Evolutionary conservation across 768 basidiomycete species (phyloP).

Genomic region (Termitomyces sp.): DNA sequence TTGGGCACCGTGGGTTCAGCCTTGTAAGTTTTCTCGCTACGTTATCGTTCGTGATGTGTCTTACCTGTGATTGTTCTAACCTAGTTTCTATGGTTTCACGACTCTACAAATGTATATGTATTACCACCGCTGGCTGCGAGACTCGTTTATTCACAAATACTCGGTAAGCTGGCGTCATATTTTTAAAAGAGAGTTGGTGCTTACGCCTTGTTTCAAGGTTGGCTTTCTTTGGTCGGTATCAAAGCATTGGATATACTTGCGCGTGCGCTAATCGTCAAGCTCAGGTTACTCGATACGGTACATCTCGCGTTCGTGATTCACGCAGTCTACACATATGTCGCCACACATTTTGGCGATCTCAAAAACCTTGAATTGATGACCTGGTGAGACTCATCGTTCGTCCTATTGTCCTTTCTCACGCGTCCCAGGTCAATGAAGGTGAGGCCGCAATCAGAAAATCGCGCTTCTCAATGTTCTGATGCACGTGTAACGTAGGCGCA

Average conservation of each 20-base stretch:
- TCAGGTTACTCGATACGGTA: slow-evolving; percentile 22
- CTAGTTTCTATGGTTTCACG: slow-evolving; percentile 35
- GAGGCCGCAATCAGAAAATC: not conserved
- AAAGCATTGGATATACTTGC: not conserved
- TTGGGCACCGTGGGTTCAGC: slow-evolving; percentile 29
- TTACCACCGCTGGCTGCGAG: slow-evolving; percentile 32
- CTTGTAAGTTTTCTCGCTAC: slow-evolving; percentile 21
- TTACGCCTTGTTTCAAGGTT: slow-evolving; percentile 18
- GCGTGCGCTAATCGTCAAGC: not conserved
- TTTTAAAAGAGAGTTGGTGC: not conserved
- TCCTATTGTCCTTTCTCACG: not conserved
- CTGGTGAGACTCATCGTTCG: slow-evolving; percentile 1
- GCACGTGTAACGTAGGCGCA: slow-evolving; percentile 26
- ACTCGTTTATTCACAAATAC: slow-evolving; percentile 29
- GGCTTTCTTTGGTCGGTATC: slow-evolving; percentile 27
- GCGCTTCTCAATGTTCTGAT: not conserved
- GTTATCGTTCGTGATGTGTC: not conserved
- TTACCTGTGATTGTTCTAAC: not conserved
- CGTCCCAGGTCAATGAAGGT: slow-evolving; percentile 21
- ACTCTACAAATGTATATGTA: slow-evolving; percentile 35
- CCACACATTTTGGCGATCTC: slow-evolving; percentile 20
- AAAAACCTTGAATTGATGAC: slow-evolving; percentile 8
- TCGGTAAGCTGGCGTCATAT: slow-evolving; percentile 21
- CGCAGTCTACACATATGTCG: slow-evolving; percentile 23
- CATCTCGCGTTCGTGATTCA: slow-evolving; percentile 24